Evolutionary conservation across 2,329 filamentous ascomycete species (phyloP), one percentile per base, ranked within the genome.

Genomic region (Colletotrichum endophyticum): DNA sequence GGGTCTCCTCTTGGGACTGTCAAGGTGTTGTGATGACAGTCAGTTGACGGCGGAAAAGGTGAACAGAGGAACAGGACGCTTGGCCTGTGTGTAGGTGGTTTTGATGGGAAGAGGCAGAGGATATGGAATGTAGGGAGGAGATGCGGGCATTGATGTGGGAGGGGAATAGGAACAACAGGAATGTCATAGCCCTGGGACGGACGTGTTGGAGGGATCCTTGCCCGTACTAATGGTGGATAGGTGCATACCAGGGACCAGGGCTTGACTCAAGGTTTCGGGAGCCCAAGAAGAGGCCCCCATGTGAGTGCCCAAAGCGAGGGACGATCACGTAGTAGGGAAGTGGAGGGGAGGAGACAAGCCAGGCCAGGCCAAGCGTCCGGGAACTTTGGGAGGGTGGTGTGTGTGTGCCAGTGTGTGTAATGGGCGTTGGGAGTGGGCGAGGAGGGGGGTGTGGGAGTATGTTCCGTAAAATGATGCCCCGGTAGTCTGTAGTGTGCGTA

Each of bases 231-330:
- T 78, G 66, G 53, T 73, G 76, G 76, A 78, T 78, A 78, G 61
- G 19, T 78, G 76, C 76, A 78, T 77, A 78, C 73, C 73, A 77
- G 76, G 72, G 76, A 70, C 69, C 69, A 78, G 74, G 76, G 69
- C 73, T 78, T 70, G 73, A 78, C 74, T 77, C 76, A 69, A 73
- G 73, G 76, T 78, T 77, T 78, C 76, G 73, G 73, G 76, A 77
- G 70, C 73, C 70, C 70, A 69, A 73, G 57, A 74, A 73, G 74
- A 78, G 56, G 36, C 32, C 39, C 64, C 66, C 73, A 69, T 76
- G 70, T 73, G 73, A 76, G 73, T 77, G 75, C 73, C 73, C 73
- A 72, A 76, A 72, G 73, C 75, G 75, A 77, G 75, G 61, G 73
- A 76, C 70, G 73, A 76, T 73, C 73, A 76, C 70, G 73, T 68